A percentile compares a stretch with the other conserved stretches of the same genome.
These are phyloP conservation scores for Xylaria multiplex DNA, from an alignment of 2,329 filamentous ascomycete genomes.

Conservation along the genomic window DNA sequence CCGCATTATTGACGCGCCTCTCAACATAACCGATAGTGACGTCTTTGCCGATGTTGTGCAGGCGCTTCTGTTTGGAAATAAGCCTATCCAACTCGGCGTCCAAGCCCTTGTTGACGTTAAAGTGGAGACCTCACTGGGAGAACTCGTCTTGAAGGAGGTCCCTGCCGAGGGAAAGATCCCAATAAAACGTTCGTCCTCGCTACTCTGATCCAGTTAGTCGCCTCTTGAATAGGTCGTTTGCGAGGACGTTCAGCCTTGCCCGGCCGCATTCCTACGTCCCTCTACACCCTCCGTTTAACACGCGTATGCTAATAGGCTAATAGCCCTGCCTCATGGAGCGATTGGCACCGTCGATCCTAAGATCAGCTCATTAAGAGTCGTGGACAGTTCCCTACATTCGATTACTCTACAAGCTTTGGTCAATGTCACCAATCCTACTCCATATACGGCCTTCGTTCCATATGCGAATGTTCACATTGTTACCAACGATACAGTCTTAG, in stretches of 20 bases:
- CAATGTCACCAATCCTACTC: conserved; percentile 90
- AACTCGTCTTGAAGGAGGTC: conserved; percentile 82
- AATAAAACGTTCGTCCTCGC: conserved; percentile 86
- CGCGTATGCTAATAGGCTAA: conserved; percentile 49
- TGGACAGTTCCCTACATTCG: conserved; percentile 76
- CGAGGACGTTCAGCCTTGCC: conserved; percentile 37
- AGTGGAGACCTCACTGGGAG: conserved; percentile 82
- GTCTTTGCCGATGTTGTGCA: conserved; percentile 85
- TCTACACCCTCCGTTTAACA: conserved; percentile 30
- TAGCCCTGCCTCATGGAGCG: conserved; percentile 68
- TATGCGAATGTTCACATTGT: conserved; percentile 80
- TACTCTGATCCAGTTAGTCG: conserved; percentile 60
- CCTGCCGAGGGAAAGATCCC: conserved; percentile 87
- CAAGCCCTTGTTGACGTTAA: conserved; percentile 84
- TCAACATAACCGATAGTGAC: conserved; percentile 82
- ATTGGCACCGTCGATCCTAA: conserved; percentile 65
- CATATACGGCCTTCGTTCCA: conserved; percentile 84
- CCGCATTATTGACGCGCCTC: conserved; percentile 78
- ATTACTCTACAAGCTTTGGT: conserved; percentile 76
- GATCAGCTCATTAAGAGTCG: conserved; percentile 75
- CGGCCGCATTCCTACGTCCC: conserved; percentile 39
- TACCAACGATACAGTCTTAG: conserved; percentile 78
- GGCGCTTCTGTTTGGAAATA: conserved; percentile 77
- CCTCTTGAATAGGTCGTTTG: conserved; percentile 43
- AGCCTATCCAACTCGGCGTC: conserved; percentile 76